These are phyloP conservation scores for Blastobotrys apis DNA, from an alignment of 1,139 yeast species.

Conservation along the genomic window DNA sequence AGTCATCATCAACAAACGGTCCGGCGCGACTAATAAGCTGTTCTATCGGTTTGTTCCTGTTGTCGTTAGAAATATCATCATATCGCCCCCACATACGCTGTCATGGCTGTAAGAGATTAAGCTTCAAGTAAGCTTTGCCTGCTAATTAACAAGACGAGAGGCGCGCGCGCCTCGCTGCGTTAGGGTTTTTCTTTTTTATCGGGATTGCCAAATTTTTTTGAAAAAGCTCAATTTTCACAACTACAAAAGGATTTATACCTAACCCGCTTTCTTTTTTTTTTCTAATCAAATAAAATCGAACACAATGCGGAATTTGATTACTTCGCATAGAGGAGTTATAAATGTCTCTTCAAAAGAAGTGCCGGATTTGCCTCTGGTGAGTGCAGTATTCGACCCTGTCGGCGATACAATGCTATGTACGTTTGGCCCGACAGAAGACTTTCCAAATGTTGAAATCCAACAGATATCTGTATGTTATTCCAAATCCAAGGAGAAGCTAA, in stretches of 20 bases:
- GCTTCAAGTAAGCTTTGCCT: too few relatives aligned
- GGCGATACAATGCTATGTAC: constrained; percentile 70
- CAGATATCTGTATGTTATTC: constrained; percentile 32
- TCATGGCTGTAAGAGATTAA: too few relatives aligned
- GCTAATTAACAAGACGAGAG: too few relatives aligned
- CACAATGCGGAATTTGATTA: constrained; percentile 30
- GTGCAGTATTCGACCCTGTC: constrained; percentile 69
- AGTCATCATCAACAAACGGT: constrained; percentile 38
- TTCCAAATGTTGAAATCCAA: constrained; percentile 54
- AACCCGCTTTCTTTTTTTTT: constrained; percentile 7
- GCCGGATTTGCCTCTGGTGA: constrained; percentile 59
- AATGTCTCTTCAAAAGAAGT: constrained; percentile 26
- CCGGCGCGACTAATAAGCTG: constrained; percentile 31
- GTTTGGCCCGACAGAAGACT: constrained; percentile 53
- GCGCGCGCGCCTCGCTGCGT: neutral
- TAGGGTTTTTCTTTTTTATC: too few relatives aligned
- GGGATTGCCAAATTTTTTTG: neutral
- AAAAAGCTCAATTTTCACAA: neutral
- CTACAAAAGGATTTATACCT: neutral
- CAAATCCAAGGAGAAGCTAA: neutral
- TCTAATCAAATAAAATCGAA: neutral
- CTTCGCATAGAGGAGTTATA: constrained; percentile 29
- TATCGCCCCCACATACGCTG: too few relatives aligned
- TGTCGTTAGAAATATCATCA: neutral
- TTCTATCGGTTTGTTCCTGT: constrained; percentile 7